Evolutionary conservation across 1,284 basidiomycete species (phyloP).

Genomic region (Mycosarcoma mackinlayi): DNA sequence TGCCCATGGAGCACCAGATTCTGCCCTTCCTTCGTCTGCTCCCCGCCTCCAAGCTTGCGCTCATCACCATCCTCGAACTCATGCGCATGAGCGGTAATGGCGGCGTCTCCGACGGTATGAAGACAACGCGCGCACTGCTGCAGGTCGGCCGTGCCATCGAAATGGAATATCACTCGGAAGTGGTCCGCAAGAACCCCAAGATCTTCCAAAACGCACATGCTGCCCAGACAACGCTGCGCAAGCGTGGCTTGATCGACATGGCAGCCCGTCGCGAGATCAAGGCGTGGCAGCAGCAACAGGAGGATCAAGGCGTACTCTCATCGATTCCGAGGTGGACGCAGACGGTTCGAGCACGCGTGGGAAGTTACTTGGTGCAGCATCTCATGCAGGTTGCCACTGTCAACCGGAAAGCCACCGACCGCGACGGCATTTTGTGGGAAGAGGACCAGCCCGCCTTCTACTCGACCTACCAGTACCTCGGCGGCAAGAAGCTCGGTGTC

Average conservation of each 20-base stretch:
- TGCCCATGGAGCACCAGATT: conserved; percentile 53
- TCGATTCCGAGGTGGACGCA: conserved; percentile 83
- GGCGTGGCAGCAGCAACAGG: conserved; percentile 72
- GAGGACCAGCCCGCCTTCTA: conserved; percentile 92
- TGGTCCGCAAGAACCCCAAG: conserved; percentile 55
- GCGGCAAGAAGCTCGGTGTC: conserved; percentile 89
- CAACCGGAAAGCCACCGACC: conserved; percentile 71
- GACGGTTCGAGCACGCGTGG: conserved; percentile 78
- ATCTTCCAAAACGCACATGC: conserved; percentile 55
- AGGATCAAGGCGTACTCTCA: conserved; percentile 70
- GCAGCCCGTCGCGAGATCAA: conserved; percentile 57
- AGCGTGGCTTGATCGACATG: conserved; percentile 53
- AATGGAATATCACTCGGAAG: conserved; percentile 72
- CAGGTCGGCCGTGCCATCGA: conserved; percentile 86
- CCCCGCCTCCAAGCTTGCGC: conserved; percentile 80
- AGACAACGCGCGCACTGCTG: conserved; percentile 86
- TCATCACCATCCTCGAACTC: conserved; percentile 89
- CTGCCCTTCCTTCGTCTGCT: conserved; percentile 80
- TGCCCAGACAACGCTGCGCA: conserved; percentile 45
- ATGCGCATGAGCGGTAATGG: conserved; percentile 85
- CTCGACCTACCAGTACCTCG: conserved; percentile 91
- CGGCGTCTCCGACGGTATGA: conserved; percentile 86
- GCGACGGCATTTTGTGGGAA: conserved; percentile 62
- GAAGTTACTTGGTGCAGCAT: conserved; percentile 83
- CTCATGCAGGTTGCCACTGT: conserved; percentile 87